Conservation (phyloP, 371 early-diverging fungal genomes). For the Mortierella sp. region DNA sequence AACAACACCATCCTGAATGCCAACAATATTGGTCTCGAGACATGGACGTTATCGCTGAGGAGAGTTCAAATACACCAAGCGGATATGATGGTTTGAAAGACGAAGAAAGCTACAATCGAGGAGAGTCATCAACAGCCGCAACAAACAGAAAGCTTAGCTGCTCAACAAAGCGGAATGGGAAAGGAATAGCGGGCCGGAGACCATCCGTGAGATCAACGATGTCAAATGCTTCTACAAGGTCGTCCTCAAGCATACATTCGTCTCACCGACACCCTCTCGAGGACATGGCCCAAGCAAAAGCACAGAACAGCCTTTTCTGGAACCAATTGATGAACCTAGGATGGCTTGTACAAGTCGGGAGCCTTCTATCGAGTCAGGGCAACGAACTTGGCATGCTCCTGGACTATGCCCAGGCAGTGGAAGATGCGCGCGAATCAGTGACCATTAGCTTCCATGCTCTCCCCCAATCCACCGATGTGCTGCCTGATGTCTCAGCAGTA, state of each 20-base stretch:
- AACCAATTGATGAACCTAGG: conserved; percentile 40
- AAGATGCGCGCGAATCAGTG: conserved; percentile 36
- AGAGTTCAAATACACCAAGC: not conserved
- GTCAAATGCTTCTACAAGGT: conserved; percentile 18
- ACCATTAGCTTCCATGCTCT: conserved; percentile 35
- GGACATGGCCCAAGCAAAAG: conserved; percentile 17
- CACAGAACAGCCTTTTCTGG: conserved; percentile 44
- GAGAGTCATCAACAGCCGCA: not conserved
- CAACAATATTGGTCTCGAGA: conserved; percentile 2
- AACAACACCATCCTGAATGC: conserved; percentile 10
- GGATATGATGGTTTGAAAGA: not conserved
- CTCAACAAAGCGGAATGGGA: conserved; percentile 9
- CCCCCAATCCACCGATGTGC: conserved; percentile 12
- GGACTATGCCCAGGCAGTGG: conserved; percentile 39
- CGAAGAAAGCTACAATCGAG: not conserved
- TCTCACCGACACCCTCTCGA: conserved; percentile 27
- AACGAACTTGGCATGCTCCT: conserved; percentile 47
- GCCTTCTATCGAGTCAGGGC: conserved; percentile 45
- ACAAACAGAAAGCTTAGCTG: not conserved
- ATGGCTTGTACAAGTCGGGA: conserved; percentile 50
- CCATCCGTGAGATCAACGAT: conserved; percentile 20
- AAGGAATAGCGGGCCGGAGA: conserved; percentile 12
- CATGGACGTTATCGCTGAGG: conserved; percentile 34
- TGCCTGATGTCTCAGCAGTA: not conserved
- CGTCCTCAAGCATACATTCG: conserved; percentile 3